A percentile compares a stretch with the other conserved stretches of the same genome.
phyloP scores from a whole-genome alignment of 1,284 basidiomycete species.

The Ceraceosorus bombacis region DNA sequence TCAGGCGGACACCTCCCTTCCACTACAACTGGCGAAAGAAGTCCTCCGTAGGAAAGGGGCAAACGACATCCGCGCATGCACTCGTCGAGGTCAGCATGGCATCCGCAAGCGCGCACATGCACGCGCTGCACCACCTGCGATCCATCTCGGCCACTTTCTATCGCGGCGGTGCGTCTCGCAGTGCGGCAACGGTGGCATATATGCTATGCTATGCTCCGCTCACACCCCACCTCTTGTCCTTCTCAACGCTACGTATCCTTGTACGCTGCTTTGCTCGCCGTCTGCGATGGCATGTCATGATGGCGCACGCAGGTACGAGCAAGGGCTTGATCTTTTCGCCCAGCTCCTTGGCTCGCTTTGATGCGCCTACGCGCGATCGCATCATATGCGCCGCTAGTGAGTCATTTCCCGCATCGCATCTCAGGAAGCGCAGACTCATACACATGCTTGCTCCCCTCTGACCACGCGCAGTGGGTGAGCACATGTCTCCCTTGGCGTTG shows the following conservation, averaged over 20 bases:
- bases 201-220: background rate
- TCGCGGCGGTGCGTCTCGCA: background rate
- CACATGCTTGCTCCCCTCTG: background rate
- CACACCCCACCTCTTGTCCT: background rate
- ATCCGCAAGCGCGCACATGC: too few species aligned
- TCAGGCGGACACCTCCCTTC: too few species aligned
- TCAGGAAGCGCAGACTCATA: too few species aligned
- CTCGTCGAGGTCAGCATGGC: too few species aligned
- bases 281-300: too few species aligned
- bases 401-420: background rate
- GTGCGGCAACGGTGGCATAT: background rate
- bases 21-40: too few species aligned
- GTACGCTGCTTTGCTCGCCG: background rate
- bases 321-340: slow-evolving; percentile 64
- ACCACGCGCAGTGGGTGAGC: background rate
- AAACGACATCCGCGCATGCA: too few species aligned
- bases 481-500: too few species aligned
- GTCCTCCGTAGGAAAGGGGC: too few species aligned
- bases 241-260: background rate
- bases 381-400: slow-evolving; percentile 56
- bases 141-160: background rate
- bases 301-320: background rate
- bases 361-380: slow-evolving; percentile 49
- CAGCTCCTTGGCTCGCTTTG: slow-evolving; percentile 39
- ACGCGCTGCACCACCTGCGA: background rate